Base-by-base conservation (phyloP, 495 filamentous ascomycete genomes). In the Lichenothelia convexa region DNA sequence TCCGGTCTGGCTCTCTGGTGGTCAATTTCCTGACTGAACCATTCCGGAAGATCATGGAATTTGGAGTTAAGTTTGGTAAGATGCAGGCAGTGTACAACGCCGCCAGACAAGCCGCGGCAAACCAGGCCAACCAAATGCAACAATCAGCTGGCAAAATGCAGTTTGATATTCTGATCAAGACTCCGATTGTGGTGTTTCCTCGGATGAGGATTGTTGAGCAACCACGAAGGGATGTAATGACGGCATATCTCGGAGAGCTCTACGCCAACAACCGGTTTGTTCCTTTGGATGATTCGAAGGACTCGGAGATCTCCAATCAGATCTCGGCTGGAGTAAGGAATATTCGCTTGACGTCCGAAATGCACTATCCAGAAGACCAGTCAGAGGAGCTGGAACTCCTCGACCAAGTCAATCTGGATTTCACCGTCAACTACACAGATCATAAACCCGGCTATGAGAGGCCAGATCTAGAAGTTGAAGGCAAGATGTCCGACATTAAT, bases 81-180 rank as follows among this genome's bases (percentile, higher is more conserved):
- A 97, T 97, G 89, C 89, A 95, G 56, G 85, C 89, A 17, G 85
- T 97, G 32, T 95, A 93, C 65, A 95, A 97, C 53, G 87, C 89
- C 15, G 89, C 89, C 16, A 73, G 91, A 18, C 82, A 86, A 55
- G 89, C 89, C 35, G 89, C 89, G n/a, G 80, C 85, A 18, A 86
- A 80, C 41, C 86, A 93, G 54, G 89, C 89, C 5, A 91, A 70
- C 34, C 82, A 94, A 53, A 65, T 97, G 8, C 87, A 94, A 48
- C 75, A 94, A 45, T 83, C 73, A 51, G 80, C 79, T 3, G 79
- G 74, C 45, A 80, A 80, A 39, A 80, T 94, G 61, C 80, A 89
- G 46, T 92, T 97, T 43, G 89, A 95, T 49, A 69, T 97, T 27
- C 64, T 91, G 12, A 66, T 95, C 55, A 89, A 80, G 48, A 95